A percentile compares a stretch with the other conserved stretches of the same genome.
Evolutionary conservation across 2,329 filamentous ascomycete genomes (phyloP).

Genomic region (Diaporthe sp.): DNA sequence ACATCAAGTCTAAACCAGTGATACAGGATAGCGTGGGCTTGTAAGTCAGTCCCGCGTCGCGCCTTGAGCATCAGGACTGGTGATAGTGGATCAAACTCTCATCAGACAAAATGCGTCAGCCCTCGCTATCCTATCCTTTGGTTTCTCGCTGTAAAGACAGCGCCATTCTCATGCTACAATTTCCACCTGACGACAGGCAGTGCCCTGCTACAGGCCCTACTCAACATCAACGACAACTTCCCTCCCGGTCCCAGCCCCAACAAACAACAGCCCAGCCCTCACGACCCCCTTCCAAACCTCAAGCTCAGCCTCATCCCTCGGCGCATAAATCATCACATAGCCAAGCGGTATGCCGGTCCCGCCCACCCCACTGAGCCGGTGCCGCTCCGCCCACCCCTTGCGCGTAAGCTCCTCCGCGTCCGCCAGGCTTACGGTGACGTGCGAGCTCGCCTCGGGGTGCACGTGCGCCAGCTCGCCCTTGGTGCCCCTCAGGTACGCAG

Average conservation of each 20-base stretch:
- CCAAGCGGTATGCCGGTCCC: slow-evolving; percentile 49
- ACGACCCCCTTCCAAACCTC: slow-evolving; percentile 48
- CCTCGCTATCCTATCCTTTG: neutral
- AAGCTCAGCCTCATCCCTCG: slow-evolving; percentile 54
- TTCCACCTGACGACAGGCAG: too few relatives aligned
- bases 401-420: slow-evolving; percentile 54
- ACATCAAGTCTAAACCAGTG: too few relatives aligned
- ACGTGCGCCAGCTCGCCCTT: slow-evolving; percentile 55
- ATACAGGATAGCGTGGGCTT: neutral
- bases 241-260: slow-evolving; percentile 32
- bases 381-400: slow-evolving; percentile 58
- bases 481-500: slow-evolving; percentile 42
- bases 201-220: neutral
- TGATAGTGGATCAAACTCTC: too few relatives aligned
- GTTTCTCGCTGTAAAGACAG: neutral
- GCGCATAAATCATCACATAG: slow-evolving; percentile 59
- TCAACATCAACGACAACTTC: slow-evolving; percentile 16
- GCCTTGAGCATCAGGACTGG: too few relatives aligned
- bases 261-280: slow-evolving; percentile 42
- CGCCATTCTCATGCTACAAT: neutral
- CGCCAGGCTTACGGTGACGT: slow-evolving; percentile 54
- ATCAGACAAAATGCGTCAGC: neutral
- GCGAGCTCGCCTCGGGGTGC: slow-evolving; percentile 56
- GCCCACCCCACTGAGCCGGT: slow-evolving; percentile 51
- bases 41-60: too few relatives aligned